Conservation (phyloP, 495 filamentous ascomycete genomes). For the Hypoxylon trugodes region DNA sequence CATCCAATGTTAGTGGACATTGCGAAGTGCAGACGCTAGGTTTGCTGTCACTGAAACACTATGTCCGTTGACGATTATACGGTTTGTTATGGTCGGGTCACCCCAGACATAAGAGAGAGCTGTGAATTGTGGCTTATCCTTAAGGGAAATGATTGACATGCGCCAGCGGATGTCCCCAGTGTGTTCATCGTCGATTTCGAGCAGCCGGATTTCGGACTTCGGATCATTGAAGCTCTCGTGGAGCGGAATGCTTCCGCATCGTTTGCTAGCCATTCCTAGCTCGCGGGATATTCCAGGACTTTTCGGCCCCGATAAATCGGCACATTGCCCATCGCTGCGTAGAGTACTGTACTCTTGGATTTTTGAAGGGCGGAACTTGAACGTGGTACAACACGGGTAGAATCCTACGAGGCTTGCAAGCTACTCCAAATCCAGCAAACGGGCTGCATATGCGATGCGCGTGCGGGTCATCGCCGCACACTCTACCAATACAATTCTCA, state of each 20-base stretch:
- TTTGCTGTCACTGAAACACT: conserved; percentile 19
- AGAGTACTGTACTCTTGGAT: too few relatives aligned
- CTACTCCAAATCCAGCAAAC: too few relatives aligned
- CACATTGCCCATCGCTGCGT: too few relatives aligned
- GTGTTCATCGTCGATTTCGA: conserved; percentile 1
- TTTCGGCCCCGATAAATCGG: too few relatives aligned
- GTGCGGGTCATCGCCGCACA: too few relatives aligned
- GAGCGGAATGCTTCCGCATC: neutral
- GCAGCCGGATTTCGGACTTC: conserved; percentile 8
- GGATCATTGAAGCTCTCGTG: neutral
- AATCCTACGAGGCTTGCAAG: too few relatives aligned
- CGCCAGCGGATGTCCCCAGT: neutral
- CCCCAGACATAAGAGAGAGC: conserved; percentile 44
- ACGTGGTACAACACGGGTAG: too few relatives aligned
- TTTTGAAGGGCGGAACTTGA: too few relatives aligned
- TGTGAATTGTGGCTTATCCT: neutral
- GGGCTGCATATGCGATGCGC: too few relatives aligned
- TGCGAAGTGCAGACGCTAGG: conserved; percentile 22
- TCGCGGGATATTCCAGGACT: too few relatives aligned
- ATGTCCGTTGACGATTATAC: conserved; percentile 22
- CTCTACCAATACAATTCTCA: too few relatives aligned
- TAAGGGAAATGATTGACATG: neutral
- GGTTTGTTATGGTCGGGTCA: conserved; percentile 15
- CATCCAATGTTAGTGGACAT: conserved; percentile 7
- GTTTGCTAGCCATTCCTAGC: too few relatives aligned